phyloP scores from a whole-genome alignment of 163 green algal genomes.

The Prototheca cutis region DNA sequence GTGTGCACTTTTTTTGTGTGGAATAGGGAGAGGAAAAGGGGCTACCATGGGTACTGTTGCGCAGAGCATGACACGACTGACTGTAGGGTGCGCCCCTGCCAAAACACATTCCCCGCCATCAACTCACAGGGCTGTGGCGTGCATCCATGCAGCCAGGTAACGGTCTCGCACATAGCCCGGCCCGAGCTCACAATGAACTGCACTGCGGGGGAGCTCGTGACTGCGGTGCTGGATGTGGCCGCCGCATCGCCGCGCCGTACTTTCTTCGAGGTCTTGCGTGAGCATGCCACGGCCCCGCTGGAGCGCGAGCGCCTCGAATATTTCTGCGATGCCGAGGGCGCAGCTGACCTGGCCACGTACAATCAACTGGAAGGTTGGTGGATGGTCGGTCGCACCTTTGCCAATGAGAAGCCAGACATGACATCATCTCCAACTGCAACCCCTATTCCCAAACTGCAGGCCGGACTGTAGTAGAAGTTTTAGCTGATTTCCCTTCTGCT shows the following conservation, averaged over 20 bases:
- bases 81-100: no score
- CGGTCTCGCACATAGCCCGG: no score
- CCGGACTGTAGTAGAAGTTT: slow-evolving; percentile 69
- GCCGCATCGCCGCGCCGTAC: slow-evolving; percentile 68
- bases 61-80: no score
- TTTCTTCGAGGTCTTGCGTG: slow-evolving; percentile 79
- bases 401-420: no score
- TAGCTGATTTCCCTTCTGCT: slow-evolving; percentile 73
- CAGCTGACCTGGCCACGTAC: slow-evolving; percentile 77
- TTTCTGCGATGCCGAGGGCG: slow-evolving; percentile 69
- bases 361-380: slow-evolving; percentile 37
- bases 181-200: no score
- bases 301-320: slow-evolving; percentile 71
- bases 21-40: neutral
- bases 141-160: no score
- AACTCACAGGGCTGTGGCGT: no score
- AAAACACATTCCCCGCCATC: no score
- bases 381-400: no score
- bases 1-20: neutral
- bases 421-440: neutral
- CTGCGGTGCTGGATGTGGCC: slow-evolving; percentile 67
- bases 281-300: slow-evolving; percentile 28
- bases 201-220: slow-evolving; percentile 43
- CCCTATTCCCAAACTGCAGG: slow-evolving; percentile 16
- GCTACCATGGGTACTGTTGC: neutral